phyloP scores from a whole-genome alignment of 2,329 filamentous ascomycete genomes.

The Lachnellula hyalina region DNA sequence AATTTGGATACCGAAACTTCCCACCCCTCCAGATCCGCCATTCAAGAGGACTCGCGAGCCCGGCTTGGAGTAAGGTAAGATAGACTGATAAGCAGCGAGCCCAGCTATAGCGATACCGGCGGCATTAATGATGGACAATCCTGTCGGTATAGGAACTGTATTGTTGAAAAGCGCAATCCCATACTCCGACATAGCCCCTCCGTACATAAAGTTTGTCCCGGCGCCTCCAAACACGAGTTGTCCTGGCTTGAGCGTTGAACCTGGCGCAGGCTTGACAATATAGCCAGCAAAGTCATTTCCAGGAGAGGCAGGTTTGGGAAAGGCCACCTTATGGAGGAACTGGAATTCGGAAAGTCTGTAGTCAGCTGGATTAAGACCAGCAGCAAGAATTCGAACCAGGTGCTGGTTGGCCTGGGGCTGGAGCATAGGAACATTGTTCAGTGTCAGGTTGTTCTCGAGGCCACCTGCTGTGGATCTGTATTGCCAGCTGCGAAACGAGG shows the following conservation, averaged over 20 bases:
- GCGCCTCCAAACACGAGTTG: slow-evolving; percentile 39
- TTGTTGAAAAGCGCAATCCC: background rate
- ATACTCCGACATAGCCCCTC: slow-evolving; percentile 24
- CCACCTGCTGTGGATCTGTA: slow-evolving; percentile 6
- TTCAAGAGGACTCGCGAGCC: slow-evolving; percentile 59
- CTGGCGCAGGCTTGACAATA: slow-evolving; percentile 26
- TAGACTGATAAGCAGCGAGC: slow-evolving; percentile 35
- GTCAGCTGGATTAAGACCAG: slow-evolving; percentile 57
- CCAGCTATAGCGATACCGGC: slow-evolving; percentile 36
- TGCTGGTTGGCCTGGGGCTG: slow-evolving; percentile 7
- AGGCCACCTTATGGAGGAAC: slow-evolving; percentile 34
- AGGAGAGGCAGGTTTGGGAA: slow-evolving; percentile 41
- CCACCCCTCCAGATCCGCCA: slow-evolving; percentile 58
- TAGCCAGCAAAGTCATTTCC: slow-evolving; percentile 38
- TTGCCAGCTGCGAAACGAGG: slow-evolving; percentile 9
- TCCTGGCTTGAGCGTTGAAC: slow-evolving; percentile 31
- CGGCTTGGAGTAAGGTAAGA: slow-evolving; percentile 39
- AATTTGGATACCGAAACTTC: slow-evolving; percentile 56
- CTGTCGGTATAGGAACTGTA: slow-evolving; percentile 31
- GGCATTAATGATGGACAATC: slow-evolving; percentile 35
- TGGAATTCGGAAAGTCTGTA: slow-evolving; percentile 55
- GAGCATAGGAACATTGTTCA: slow-evolving; percentile 7
- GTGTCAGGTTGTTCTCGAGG: slow-evolving; percentile 9
- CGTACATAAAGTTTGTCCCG: slow-evolving; percentile 9
- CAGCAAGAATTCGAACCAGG: slow-evolving; percentile 40